These are phyloP conservation scores for Cordyceps pruinosa DNA, from an alignment of 2,329 filamentous ascomycete species.

Conservation along the genomic window DNA sequence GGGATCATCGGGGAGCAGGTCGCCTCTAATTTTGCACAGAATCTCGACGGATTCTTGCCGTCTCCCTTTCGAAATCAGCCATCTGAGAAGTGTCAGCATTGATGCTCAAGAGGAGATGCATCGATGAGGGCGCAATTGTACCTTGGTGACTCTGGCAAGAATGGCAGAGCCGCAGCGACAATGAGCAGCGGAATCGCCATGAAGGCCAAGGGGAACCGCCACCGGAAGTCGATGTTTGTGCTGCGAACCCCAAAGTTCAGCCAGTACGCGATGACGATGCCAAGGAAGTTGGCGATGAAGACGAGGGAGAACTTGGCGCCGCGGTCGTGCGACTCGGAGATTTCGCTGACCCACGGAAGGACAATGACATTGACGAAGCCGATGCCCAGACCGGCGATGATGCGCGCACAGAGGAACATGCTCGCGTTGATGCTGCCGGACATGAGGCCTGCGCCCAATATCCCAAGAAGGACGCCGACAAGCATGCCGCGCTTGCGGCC, in stretches of 20 bases:
- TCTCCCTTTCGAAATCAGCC: constrained; percentile 30
- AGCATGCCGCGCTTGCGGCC: constrained; percentile 42
- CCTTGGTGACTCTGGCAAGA: constrained; percentile 40
- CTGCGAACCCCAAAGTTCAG: constrained; percentile 29
- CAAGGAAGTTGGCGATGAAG: constrained; percentile 47
- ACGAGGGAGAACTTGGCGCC: constrained; percentile 41
- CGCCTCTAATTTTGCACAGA: constrained; percentile 25
- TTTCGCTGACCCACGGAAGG: constrained; percentile 42
- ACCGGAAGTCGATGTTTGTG: constrained; percentile 26
- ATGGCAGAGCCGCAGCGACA: constrained; percentile 29
- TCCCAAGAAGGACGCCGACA: constrained; percentile 38
- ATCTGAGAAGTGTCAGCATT: constrained; percentile 16
- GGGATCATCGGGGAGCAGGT: constrained; percentile 26
- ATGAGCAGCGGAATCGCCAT: constrained; percentile 36
- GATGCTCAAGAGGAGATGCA: not conserved
- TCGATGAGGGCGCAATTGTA: constrained; percentile 12
- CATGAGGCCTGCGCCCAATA: constrained; percentile 43
- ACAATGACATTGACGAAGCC: constrained; percentile 44
- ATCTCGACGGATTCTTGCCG: constrained; percentile 28
- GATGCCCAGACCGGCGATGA: constrained; percentile 46
- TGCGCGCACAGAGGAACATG: constrained; percentile 43
- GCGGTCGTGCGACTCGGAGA: constrained; percentile 38
- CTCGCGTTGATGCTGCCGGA: constrained; percentile 35
- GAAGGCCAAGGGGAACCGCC: constrained; percentile 33
- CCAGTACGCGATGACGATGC: constrained; percentile 38